Percentiles rank a stretch among this genome's conserved stretches.
phyloP scores from a whole-genome alignment of 179 eudicot species.

The Camellia oleifera region DNA sequence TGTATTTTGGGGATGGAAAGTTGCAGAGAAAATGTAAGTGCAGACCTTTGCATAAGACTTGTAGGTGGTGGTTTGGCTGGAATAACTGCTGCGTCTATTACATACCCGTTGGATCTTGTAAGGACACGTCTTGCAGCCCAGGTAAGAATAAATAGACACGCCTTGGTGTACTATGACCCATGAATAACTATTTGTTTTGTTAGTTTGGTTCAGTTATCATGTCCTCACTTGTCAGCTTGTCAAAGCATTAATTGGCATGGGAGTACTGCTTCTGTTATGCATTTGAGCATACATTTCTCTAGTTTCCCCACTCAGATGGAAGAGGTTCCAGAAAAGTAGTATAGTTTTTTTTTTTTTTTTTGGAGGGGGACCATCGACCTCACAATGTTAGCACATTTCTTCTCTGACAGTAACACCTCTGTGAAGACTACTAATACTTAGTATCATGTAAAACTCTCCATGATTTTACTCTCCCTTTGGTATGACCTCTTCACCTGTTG shows the following conservation, averaged over 20 bases:
- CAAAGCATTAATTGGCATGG: background rate
- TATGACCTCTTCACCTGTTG: background rate
- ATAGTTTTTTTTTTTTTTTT: background rate
- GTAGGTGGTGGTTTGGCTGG: slow-evolving; percentile 93
- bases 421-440: background rate
- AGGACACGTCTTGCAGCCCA: slow-evolving; percentile 98
- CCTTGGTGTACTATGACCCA: background rate
- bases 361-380: background rate
- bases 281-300: background rate
- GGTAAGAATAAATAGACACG: slow-evolving; percentile 35
- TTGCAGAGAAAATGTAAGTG: slow-evolving; percentile 46
- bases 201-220: background rate
- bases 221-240: background rate
- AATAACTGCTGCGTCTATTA: slow-evolving; percentile 78
- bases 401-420: background rate
- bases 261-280: background rate
- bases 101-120: slow-evolving; percentile 94
- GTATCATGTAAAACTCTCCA: background rate
- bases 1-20: slow-evolving; percentile 52
- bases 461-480: background rate
- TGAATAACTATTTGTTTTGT: background rate
- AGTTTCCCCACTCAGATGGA: background rate
- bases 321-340: background rate
- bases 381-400: too few species aligned
- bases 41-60: slow-evolving; percentile 72